A percentile compares a stretch with the other conserved stretches of the same genome.
phyloP scores from a whole-genome alignment of 805 yeast species.

The Hemisphaericaspora nanyangensis region DNA sequence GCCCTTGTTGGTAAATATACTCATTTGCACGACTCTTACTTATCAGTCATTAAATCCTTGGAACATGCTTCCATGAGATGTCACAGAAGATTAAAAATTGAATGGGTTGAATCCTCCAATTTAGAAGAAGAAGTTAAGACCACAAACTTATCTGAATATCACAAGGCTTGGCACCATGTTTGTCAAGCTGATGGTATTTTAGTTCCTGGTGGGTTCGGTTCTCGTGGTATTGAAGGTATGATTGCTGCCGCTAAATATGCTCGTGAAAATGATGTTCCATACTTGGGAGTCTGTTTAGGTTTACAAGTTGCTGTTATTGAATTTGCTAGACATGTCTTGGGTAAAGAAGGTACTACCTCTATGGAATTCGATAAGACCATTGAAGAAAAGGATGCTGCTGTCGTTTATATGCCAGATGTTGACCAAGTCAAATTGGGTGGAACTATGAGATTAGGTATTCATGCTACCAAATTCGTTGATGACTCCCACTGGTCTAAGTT shows the following conservation, averaged over 20 bases:
- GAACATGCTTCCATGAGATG: conserved; percentile 95
- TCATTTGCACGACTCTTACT: conserved; percentile 88
- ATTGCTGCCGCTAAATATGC: conserved; percentile 96
- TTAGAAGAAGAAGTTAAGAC: conserved; percentile 71
- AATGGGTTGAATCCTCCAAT: conserved; percentile 95
- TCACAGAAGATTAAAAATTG: conserved; percentile 75
- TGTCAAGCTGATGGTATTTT: conserved; percentile 94
- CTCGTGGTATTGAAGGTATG: conserved; percentile 98
- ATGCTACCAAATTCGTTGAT: conserved; percentile 77
- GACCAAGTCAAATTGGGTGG: conserved; percentile 96
- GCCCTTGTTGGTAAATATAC: conserved; percentile 98
- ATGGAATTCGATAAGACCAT: conserved; percentile 73
- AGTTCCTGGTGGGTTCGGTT: conserved; percentile 98
- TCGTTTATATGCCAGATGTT: conserved; percentile 97
- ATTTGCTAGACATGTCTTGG: conserved; percentile 77
- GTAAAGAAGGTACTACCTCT: conserved; percentile 65
- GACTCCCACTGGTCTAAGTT: conserved; percentile 66
- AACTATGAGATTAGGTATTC: conserved; percentile 96
- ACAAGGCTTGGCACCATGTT: conserved; percentile 91
- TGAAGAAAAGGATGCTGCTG: conserved; percentile 63
- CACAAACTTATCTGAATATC: conserved; percentile 70
- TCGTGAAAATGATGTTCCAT: conserved; percentile 92
- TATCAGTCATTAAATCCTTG: conserved; percentile 90
- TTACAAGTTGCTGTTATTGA: conserved; percentile 96
- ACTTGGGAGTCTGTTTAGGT: conserved; percentile 95